Percentiles rank a stretch among this genome's conserved stretches.
phyloP scores from a whole-genome alignment of 2,329 filamentous ascomycete species.

The Setomelanomma holmii region DNA sequence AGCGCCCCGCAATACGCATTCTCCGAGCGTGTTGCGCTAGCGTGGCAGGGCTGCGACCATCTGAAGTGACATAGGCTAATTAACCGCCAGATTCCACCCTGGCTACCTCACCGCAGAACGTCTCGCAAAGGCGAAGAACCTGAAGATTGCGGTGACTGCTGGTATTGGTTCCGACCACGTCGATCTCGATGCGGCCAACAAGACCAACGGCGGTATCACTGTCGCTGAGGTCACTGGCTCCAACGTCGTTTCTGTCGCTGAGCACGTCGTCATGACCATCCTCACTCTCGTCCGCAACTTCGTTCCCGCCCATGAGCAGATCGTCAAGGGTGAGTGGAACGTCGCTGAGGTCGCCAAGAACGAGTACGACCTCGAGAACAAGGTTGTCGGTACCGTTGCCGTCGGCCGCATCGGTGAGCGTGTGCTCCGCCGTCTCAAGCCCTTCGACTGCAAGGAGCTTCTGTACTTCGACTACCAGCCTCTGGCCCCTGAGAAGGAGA shows the following conservation, averaged over 20 bases:
- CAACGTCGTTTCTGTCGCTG: slow-evolving; percentile 97
- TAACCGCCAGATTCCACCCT: slow-evolving; percentile 80
- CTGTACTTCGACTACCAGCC: slow-evolving; percentile 99
- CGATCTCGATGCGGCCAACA: slow-evolving; percentile 96
- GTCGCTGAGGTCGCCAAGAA: slow-evolving; percentile 97
- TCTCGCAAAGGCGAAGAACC: slow-evolving; percentile 96
- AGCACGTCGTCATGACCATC: slow-evolving; percentile 99
- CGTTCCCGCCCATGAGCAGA: slow-evolving; percentile 94
- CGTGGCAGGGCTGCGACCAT: slow-evolving; percentile 8
- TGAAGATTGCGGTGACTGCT: slow-evolving; percentile 95
- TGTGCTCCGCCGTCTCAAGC: slow-evolving; percentile 92
- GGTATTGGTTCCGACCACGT: slow-evolving; percentile 99
- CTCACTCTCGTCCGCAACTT: slow-evolving; percentile 97
- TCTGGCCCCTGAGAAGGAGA: slow-evolving; percentile 81
- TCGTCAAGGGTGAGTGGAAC: slow-evolving; percentile 89
- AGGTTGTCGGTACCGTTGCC: slow-evolving; percentile 96
- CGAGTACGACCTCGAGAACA: slow-evolving; percentile 96
- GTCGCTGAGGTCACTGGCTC: slow-evolving; percentile 97
- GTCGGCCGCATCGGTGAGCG: slow-evolving; percentile 98
- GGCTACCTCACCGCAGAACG: slow-evolving; percentile 97
- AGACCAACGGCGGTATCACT: slow-evolving; percentile 95
- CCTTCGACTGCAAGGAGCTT: slow-evolving; percentile 99
- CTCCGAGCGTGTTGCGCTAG: slow-evolving; percentile 16
- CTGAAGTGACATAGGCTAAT: slow-evolving; percentile 20
- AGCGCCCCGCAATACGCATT: slow-evolving; percentile 38